Base-by-base conservation (phyloP, 2,329 filamentous ascomycete species). In the Didymella pomorum region DNA sequence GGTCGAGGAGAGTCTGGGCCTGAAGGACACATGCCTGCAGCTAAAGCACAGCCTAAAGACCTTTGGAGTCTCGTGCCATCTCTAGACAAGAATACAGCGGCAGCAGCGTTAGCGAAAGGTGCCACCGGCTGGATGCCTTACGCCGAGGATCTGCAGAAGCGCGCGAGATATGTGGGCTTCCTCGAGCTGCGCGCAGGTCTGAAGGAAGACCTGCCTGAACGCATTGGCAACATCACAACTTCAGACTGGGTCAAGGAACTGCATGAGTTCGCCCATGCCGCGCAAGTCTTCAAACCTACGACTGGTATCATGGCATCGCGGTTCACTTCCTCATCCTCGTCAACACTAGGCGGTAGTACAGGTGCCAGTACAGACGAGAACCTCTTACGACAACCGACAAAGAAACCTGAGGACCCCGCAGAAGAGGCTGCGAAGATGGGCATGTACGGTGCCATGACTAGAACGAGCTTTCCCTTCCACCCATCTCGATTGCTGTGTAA, bases 391-490 rank as follows among this genome's bases (percentile, higher is more conserved):
- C 80, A 77, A 47, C 83, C 80, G 57, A 80, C 82, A 0, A 67
- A 78, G 9, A 92, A 89, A 67, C 82, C 83, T 3, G 83, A 87
- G 61, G 90, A 97, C 69, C 89, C 93, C 0, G 92, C 92, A 11
- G 90, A 93, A 72, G 89, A 92, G 67, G 95, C 95, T 1, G 95
- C 95, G 8, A 91, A 85, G 70, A 80, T 97, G 72, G 93, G 92
- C 56, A 97, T 98, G 93, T 97, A 93, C 77, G 95, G 95, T 1
- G 84, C 87, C 14, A 85, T 98, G 86, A 99, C 95, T 3, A 84
- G 95, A 61, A 87, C 83, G 21, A 81, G 83, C 0, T 76, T 86
- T 8, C 85, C 88, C 4, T 98, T 97, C 76, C 89, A 88, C 67
- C 95, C 95, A 0, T 89, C 89, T 1, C 83, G 93, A 53, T 79